Evolutionary conservation across 495 filamentous ascomycete genomes (phyloP).

Genomic region (Paragyromitra xinjiangensis): DNA sequence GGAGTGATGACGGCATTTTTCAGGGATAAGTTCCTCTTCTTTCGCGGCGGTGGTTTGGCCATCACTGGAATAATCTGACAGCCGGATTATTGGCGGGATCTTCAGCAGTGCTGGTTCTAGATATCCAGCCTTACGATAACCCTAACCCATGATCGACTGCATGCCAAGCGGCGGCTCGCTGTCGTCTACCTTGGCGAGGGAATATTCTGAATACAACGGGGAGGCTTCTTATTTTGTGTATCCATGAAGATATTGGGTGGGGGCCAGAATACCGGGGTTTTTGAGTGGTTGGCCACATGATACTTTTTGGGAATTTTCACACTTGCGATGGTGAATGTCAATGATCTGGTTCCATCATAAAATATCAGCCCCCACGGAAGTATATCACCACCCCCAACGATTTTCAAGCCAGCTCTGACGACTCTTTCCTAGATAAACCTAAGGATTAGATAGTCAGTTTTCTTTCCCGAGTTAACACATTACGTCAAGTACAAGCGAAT

Average conservation of each 20-base stretch:
- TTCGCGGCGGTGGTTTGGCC: slow-evolving; percentile 14
- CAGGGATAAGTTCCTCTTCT: not conserved
- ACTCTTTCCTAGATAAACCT: not conserved
- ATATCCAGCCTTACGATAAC: slow-evolving; percentile 5
- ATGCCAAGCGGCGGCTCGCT: slow-evolving; percentile 10
- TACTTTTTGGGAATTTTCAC: not conserved
- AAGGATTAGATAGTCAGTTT: too few species aligned
- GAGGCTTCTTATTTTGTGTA: not conserved
- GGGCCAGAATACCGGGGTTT: not conserved
- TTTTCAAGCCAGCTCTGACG: not conserved
- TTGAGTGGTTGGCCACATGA: not conserved
- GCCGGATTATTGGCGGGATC: slow-evolving; percentile 2
- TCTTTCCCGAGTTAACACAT: too few species aligned
- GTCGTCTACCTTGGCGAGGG: not conserved
- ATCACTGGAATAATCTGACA: slow-evolving; percentile 16
- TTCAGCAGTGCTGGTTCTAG: not conserved
- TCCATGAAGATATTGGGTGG: not conserved
- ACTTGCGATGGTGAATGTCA: not conserved
- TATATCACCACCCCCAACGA: not conserved
- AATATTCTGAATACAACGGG: not conserved
- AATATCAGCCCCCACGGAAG: too few species aligned
- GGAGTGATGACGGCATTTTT: not conserved
- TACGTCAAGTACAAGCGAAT: too few species aligned
- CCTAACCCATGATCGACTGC: slow-evolving; percentile 32
- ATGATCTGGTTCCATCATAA: not conserved